Evolutionary conservation across 805 yeast species (phyloP).

Genomic region (Candida montana): DNA sequence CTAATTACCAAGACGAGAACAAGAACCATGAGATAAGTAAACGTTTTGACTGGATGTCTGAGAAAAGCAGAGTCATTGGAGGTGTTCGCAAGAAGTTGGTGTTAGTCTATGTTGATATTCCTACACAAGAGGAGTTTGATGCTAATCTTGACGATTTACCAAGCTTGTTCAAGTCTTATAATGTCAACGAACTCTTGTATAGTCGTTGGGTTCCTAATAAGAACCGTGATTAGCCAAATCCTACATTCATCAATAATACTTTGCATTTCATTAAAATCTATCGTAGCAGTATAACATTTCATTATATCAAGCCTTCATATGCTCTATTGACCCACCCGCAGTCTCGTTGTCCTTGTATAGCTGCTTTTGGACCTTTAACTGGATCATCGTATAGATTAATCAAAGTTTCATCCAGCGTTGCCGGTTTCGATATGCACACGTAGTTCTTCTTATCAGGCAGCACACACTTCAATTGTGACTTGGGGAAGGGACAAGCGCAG

Average conservation of each 20-base stretch:
- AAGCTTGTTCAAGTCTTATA: conserved; percentile 37
- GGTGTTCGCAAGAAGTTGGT: conserved; percentile 80
- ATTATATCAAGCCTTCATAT: conserved; percentile 45
- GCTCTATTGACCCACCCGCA: conserved; percentile 84
- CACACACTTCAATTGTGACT: conserved; percentile 75
- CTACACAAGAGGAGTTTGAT: conserved; percentile 32
- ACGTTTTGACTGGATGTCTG: conserved; percentile 58
- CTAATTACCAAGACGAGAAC: conserved; percentile 30
- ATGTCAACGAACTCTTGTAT: conserved; percentile 61
- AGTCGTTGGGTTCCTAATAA: conserved; percentile 83
- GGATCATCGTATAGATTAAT: conserved; percentile 37
- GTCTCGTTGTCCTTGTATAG: conserved; percentile 54
- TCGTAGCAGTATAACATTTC: background rate
- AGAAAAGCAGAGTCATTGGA: conserved; percentile 74
- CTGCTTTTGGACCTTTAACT: conserved; percentile 41
- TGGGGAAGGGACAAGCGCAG: conserved; percentile 91
- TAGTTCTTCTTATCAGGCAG: conserved; percentile 61
- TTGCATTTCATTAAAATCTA: background rate
- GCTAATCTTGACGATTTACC: conserved; percentile 20
- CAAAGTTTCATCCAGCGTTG: conserved; percentile 36
- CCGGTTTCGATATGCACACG: conserved; percentile 83
- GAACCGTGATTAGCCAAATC: conserved; percentile 68
- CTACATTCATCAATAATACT: background rate
- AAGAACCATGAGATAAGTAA: conserved; percentile 24
- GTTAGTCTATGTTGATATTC: conserved; percentile 58